Evolutionary conservation across 352 stramenopile species (phyloP), one percentile per base, ranked within the genome.

Genomic region (Pythium aristosporum): DNA sequence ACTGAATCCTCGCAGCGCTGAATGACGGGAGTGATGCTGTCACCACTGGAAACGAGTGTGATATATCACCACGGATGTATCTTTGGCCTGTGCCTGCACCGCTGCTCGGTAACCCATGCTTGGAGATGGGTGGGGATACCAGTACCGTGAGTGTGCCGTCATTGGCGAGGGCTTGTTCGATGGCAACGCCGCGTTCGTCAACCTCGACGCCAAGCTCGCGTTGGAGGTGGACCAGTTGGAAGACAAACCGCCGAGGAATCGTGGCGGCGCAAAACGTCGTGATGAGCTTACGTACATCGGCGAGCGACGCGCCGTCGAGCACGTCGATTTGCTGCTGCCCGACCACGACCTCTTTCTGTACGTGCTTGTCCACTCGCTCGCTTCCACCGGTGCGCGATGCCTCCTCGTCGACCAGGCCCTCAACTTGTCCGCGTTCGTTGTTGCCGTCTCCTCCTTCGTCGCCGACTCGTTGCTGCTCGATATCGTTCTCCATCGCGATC

Each of bases 281-380:
- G 28, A 76, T 65, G 13, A 76, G 66, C 44, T 74, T 68, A 36
- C 66, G 69, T 50, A 71, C 69, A 44, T 74, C 69, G 1, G 61
- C 58, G 13, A 76, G 66, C 21, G 69, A 65, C 34, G 69, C 41
- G 12, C 49, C 61, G 3, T 73, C 66, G 13, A 74, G 54, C 28
- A 73, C 46, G 23, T 76, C 61, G 16, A 76, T 55, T 7, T 62
- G 59, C 48, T 61, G 49, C 48, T 57, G 47, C 36, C 43, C 47
- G 34, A 71, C 63, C 34, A 54, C 42, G 25, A 39, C 34, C 8
- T 34, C 36, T 18, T 23, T 30, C n/a, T 43, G n/a, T 20, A 13
- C 18, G 32, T 59, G 39, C n/a, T 52, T 39, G 0, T 43, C 37
- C 9, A 16, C 16, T 49, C 34, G 34, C 34, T 39, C 34, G 3